phyloP scores from a whole-genome alignment of 2,329 filamentous ascomycete genomes.

The Seiridium cupressi region DNA sequence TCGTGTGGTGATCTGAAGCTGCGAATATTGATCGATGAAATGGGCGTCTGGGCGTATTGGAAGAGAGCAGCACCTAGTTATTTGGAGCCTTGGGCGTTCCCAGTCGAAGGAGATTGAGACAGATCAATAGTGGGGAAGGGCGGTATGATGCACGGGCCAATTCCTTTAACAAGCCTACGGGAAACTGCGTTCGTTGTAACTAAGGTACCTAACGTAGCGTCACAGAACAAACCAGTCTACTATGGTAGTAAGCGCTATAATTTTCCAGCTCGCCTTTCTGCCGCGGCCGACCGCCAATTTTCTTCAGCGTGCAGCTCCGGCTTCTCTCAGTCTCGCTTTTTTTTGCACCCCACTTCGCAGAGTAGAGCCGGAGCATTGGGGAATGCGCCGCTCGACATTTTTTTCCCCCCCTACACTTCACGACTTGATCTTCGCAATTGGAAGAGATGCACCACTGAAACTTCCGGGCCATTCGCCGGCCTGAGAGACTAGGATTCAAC shows the following conservation, averaged over 20 bases:
- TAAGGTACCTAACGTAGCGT: no score
- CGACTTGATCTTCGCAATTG: not conserved
- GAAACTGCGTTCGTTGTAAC: no score
- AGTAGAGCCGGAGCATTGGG: not conserved
- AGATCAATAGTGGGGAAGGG: no score
- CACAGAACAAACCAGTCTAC: no score
- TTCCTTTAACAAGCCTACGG: no score
- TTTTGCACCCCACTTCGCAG: conserved; percentile 4
- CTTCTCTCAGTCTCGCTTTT: not conserved
- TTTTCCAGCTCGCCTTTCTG: not conserved
- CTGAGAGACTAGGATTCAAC: not conserved
- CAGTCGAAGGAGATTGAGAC: no score
- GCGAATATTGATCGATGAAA: no score
- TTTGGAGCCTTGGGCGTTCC: no score
- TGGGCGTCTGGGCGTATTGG: no score
- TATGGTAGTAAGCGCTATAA: not conserved
- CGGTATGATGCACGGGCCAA: no score
- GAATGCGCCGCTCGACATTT: not conserved
- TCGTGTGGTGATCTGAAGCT: no score
- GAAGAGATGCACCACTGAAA: conserved; percentile 8
- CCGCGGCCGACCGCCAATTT: conserved; percentile 8
- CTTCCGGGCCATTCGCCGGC: conserved; percentile 7
- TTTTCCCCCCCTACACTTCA: not conserved
- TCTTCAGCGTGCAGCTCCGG: not conserved
- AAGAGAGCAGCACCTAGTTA: no score